Base-by-base conservation (phyloP, 2,329 filamentous ascomycete genomes). In the Alternaria postmessia region DNA sequence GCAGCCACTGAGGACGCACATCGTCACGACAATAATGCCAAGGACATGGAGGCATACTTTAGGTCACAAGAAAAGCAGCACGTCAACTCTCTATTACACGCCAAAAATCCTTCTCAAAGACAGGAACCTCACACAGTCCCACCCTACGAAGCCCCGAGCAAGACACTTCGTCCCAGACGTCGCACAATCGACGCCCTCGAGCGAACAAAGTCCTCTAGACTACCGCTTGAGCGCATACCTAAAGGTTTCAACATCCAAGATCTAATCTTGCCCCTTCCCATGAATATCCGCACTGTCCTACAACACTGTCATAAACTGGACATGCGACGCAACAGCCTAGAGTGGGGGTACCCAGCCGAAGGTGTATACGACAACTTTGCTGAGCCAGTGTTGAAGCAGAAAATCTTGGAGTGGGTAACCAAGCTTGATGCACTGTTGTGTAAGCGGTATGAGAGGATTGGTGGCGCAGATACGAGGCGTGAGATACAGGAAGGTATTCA, bases 191-290 rank as follows among this genome's bases (percentile, higher is more conserved):
- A 67, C 22, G 43, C 28, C 3, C 26, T 57, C 5, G 55, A 66
- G 12, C 74, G 76, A 4, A 75, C 69, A 5, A 79, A 75, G 47
- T 80, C 80, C 1, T 76, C 75, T 1, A 70, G 60, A 9, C 67
- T 82, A 0, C 77, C 79, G 0, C 75, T 82, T 6, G 79, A 83
- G 58, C 73, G 72, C 7, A 71, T 72, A 5, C 79, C 79, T 2
- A 51, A 58, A 5, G 71, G 69, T 8, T 64, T 59, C 32, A 63
- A 63, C 2, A 68, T 66, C n/a, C 76, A 79, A 11, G 53, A 70
- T 22, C 7, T 75, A 5, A 28, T 64, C 7, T 16, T 71, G 1
- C 7, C 18, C 3, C 2, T 71, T 0, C 5, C 18, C 2, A 56
- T 48, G 11, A 57, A 36, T 20, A 20, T 62, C 7, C 7, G 46